These are phyloP conservation scores for Penicillium sclerotigenum DNA, from an alignment of 2,329 filamentous ascomycete species.

Conservation along the genomic window DNA sequence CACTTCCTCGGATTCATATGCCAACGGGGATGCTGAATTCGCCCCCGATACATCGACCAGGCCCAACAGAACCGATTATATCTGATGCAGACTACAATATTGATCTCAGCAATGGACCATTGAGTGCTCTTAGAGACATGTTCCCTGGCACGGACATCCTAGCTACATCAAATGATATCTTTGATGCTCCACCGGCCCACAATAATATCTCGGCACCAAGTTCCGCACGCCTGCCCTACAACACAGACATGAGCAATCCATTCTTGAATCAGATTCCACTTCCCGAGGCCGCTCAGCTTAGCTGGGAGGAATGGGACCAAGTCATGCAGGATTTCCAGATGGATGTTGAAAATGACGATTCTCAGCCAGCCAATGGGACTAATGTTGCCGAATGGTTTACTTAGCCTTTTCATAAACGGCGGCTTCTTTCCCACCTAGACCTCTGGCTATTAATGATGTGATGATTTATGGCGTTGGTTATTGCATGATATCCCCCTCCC, in stretches of 20 bases:
- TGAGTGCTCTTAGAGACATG: slow-evolving; percentile 25
- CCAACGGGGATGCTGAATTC: slow-evolving; percentile 4
- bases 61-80: not conserved
- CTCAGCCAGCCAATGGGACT: slow-evolving; percentile 13
- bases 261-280: slow-evolving; percentile 17
- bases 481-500: slow-evolving; percentile 8
- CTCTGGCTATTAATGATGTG: slow-evolving; percentile 5
- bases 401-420: slow-evolving; percentile 9
- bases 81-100: slow-evolving; percentile 18
- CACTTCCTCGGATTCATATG: slow-evolving; percentile 24
- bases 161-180: slow-evolving; percentile 9
- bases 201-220: slow-evolving; percentile 7
- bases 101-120: slow-evolving; percentile 26
- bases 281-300: slow-evolving; percentile 19
- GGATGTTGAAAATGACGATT: slow-evolving; percentile 31
- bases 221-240: slow-evolving; percentile 11
- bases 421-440: not conserved
- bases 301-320: slow-evolving; percentile 38
- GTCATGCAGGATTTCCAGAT: slow-evolving; percentile 41
- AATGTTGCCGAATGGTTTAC: slow-evolving; percentile 32
- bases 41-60: slow-evolving; percentile 1
- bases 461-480: slow-evolving; percentile 10
- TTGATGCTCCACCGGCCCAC: slow-evolving; percentile 12
- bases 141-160: slow-evolving; percentile 31
- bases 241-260: slow-evolving; percentile 11